Percentiles rank a stretch among this genome's conserved stretches.
Evolutionary conservation across 805 yeast species (phyloP).

Genomic region (Torulaspora maleeae): DNA sequence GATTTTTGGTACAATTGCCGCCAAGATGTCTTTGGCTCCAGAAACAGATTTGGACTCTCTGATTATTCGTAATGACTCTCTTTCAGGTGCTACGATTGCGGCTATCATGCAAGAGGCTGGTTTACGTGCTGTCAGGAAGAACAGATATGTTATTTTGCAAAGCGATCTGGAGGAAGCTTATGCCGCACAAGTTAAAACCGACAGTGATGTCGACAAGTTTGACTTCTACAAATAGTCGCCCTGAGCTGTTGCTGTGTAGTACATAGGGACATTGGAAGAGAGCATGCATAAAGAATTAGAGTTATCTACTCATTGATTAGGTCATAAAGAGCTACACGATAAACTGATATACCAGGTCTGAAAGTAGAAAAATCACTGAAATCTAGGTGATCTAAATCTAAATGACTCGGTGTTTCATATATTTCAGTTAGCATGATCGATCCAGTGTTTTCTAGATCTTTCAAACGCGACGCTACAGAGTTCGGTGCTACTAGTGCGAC

Average conservation of each 20-base stretch:
- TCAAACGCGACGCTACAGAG: slow-evolving; percentile 15
- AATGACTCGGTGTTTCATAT: slow-evolving; percentile 45
- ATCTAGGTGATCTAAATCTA: slow-evolving; percentile 75
- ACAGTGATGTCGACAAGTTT: slow-evolving; percentile 92
- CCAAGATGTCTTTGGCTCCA: slow-evolving; percentile 97
- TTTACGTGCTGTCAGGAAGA: slow-evolving; percentile 94
- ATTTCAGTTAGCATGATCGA: slow-evolving; percentile 15
- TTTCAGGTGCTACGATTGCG: slow-evolving; percentile 96
- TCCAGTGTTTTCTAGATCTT: background rate
- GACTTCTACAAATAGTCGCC: slow-evolving; percentile 78
- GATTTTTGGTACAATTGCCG: slow-evolving; percentile 90
- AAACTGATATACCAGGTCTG: slow-evolving; percentile 61
- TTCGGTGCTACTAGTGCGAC: slow-evolving; percentile 20
- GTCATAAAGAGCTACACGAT: slow-evolving; percentile 32
- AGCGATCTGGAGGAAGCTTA: slow-evolving; percentile 97
- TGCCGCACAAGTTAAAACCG: slow-evolving; percentile 92
- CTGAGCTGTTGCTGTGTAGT: slow-evolving; percentile 9
- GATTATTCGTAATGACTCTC: slow-evolving; percentile 91
- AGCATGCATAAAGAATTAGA: slow-evolving; percentile 5
- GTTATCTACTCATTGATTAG: background rate
- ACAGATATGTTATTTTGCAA: slow-evolving; percentile 93
- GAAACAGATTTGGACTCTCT: slow-evolving; percentile 94
- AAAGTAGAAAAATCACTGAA: slow-evolving; percentile 42
- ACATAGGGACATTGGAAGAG: slow-evolving; percentile 7
- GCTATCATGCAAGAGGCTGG: slow-evolving; percentile 99